These are phyloP conservation scores for Mycotypha africana DNA, from an alignment of 371 early-diverging fungal species.

Conservation along the genomic window DNA sequence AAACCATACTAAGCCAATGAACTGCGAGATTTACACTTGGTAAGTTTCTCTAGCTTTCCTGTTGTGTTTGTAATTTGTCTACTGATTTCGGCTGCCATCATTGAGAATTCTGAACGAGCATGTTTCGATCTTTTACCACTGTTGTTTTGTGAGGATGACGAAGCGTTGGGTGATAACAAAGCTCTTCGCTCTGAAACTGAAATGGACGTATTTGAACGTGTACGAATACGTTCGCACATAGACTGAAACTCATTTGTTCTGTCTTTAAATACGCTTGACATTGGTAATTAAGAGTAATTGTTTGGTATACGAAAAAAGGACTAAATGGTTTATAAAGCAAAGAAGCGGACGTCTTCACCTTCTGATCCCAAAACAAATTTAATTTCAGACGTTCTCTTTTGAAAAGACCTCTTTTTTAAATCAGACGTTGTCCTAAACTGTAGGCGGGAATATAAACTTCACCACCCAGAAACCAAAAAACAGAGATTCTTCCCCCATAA, in stretches of 20 bases:
- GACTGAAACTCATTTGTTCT: slow-evolving; percentile 49
- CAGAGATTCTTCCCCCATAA: too few relatives aligned
- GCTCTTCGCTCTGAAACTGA: slow-evolving; percentile 31
- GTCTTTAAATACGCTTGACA: slow-evolving; percentile 46
- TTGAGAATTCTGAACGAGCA: slow-evolving; percentile 50
- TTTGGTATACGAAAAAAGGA: too few relatives aligned
- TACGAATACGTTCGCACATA: slow-evolving; percentile 39
- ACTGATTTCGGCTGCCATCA: slow-evolving; percentile 62
- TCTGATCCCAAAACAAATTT: too few relatives aligned
- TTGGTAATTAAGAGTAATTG: too few relatives aligned
- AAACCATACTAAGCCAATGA: neutral
- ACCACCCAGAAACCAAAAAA: too few relatives aligned
- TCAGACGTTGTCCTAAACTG: too few relatives aligned
- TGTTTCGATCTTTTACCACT: slow-evolving; percentile 11
- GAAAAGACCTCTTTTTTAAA: too few relatives aligned
- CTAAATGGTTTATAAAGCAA: too few relatives aligned
- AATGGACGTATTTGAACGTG: slow-evolving; percentile 22
- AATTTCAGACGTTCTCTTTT: too few relatives aligned
- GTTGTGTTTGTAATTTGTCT: slow-evolving; percentile 57
- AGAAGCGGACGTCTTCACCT: too few relatives aligned
- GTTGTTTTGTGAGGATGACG: slow-evolving; percentile 8
- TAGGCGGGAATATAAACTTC: too few relatives aligned
- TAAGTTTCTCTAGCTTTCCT: slow-evolving; percentile 64
- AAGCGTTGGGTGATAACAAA: slow-evolving; percentile 18
- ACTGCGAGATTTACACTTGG: slow-evolving; percentile 54